phyloP scores from a whole-genome alignment of 2,329 filamentous ascomycete genomes.

The Aspergillus sp. region DNA sequence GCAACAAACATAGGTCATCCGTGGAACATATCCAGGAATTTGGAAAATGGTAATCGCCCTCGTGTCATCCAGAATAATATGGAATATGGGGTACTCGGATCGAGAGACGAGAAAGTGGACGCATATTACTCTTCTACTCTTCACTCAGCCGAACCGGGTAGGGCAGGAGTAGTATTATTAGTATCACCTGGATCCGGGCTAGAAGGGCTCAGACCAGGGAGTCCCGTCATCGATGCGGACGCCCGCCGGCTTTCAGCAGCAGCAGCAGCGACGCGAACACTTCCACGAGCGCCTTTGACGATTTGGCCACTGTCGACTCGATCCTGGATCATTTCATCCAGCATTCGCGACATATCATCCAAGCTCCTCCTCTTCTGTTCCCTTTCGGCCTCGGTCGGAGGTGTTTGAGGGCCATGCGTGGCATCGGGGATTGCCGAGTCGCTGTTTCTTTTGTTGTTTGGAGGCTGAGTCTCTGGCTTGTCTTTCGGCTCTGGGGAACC shows the following conservation, averaged over 20 bases:
- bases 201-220: constrained; percentile 19
- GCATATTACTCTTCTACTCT: not conserved
- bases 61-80: too few species aligned
- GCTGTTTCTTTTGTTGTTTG: constrained; percentile 20
- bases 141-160: not conserved
- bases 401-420: constrained; percentile 23
- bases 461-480: constrained; percentile 18
- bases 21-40: not conserved
- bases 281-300: constrained; percentile 58
- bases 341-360: constrained; percentile 85
- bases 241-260: constrained; percentile 35
- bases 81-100: too few species aligned
- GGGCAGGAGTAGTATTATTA: not conserved
- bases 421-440: constrained; percentile 19
- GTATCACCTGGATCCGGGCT: constrained; percentile 7
- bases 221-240: constrained; percentile 20
- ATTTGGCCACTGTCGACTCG: constrained; percentile 69
- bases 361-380: constrained; percentile 56
- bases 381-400: constrained; percentile 24
- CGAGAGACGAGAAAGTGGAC: too few species aligned
- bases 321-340: constrained; percentile 94
- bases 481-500: constrained; percentile 28
- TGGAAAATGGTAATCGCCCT: not conserved
- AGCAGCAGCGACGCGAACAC: constrained; percentile 47
- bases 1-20: not conserved